Base-by-base conservation (phyloP, 345 rosid genomes). In the Lepidium africanum region DNA sequence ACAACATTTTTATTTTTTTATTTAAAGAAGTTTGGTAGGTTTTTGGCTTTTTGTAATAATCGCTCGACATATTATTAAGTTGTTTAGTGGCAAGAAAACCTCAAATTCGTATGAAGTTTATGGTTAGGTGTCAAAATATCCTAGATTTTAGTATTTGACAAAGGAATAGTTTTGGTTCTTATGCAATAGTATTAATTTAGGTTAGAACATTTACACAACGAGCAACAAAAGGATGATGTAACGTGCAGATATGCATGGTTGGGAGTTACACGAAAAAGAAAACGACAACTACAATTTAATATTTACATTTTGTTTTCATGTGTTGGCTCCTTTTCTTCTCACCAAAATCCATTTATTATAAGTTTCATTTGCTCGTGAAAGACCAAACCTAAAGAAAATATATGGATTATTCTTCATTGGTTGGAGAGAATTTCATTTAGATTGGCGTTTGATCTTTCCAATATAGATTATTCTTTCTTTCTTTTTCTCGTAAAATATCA, bases 291-390 rank as follows among this genome's bases (percentile, higher is more conserved):
- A 65, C 47, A 58, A 40, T 65, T 14, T 14, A 73, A 73, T 73
- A 48, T 32, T 14, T 14, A 49, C 60, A 57, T 65, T 65, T 73
- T 73, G 21, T 40, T 49, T 65, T 55, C 64, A 72, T 63, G 59
- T 40, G 37, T 15, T 35, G 60, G 61, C 42, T 72, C 58, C 50
- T 63, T 55, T 65, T 65, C 50, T 57, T 65, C 27, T 65, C 71
- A 48, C 70, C 59, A 63, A 72, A 64, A 39, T 6, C 49, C 70
- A 72, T 47, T 56, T 38, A 64, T 47, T 25, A 54, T 63, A 46
- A 21, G n/a, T 72, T 64, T 72, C 19, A 3, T 45, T 12, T 63
- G 25, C 76, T 64, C 58, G 70, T 72, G 76, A 72, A 47, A 47
- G 51, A 63, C 51, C 50, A 63, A 63, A 16, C 23, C 19, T 37